Evolutionary conservation across 139 green algal genomes (phyloP).

Genomic region (Chlamydomonas schloesseri): DNA sequence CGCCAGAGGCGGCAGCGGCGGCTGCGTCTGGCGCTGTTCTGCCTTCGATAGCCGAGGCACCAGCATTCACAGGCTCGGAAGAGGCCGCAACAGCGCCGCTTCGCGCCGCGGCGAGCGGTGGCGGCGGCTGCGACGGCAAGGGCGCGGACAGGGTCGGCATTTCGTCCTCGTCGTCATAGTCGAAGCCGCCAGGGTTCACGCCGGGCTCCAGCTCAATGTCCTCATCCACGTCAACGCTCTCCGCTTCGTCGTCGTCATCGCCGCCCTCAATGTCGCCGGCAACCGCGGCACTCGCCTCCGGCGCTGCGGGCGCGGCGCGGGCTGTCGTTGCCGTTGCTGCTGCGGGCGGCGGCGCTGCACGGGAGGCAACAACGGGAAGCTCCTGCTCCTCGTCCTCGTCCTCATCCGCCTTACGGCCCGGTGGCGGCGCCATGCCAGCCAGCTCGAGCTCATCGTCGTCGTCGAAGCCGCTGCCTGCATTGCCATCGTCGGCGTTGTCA

Average conservation of each 20-base stretch:
- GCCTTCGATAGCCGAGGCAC: not conserved
- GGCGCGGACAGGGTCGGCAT: not conserved
- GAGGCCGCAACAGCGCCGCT: too few species aligned
- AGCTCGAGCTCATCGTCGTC: slow-evolving; percentile 15
- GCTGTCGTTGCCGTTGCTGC: not conserved
- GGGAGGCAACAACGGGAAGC: not conserved
- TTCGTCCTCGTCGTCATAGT: slow-evolving; percentile 27
- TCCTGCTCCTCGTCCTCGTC: not conserved
- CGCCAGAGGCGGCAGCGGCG: not conserved
- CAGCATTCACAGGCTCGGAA: too few species aligned
- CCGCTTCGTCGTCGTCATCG: not conserved
- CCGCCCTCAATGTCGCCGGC: not conserved
- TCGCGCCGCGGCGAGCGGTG: too few species aligned
- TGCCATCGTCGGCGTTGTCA: not conserved
- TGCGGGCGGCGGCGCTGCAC: not conserved
- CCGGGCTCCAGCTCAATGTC: slow-evolving; percentile 29
- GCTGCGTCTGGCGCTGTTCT: not conserved
- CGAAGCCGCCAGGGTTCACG: slow-evolving; percentile 27
- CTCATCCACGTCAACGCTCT: slow-evolving; percentile 25
- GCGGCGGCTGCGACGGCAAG: not conserved
- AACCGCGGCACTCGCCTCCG: not conserved
- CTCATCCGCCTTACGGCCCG: not conserved
- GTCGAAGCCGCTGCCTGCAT: slow-evolving; percentile 9
- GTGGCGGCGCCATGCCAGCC: not conserved
- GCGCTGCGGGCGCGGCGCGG: not conserved